Base-by-base conservation (phyloP, 176 grass and related monocot species). In the Aegilops umbellulata region DNA sequence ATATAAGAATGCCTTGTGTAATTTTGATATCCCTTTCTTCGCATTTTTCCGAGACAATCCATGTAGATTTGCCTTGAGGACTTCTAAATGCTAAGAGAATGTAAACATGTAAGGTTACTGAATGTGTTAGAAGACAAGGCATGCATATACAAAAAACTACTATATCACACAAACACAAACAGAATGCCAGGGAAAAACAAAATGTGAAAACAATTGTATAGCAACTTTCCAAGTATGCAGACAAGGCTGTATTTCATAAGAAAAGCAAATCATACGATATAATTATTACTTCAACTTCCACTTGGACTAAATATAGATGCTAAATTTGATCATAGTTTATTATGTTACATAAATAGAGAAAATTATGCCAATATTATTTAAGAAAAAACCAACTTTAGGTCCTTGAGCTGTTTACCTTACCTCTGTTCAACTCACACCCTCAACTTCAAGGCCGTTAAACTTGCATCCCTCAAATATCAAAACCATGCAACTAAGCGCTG, bases 71-170 rank as follows among this genome's bases (percentile, higher is more conserved):
- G 1, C 12, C 58, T 88, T 51, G 36, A 97, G 39, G 20, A 22
- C 73, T 85, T 76, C 60, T 75, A 94, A 53, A 83, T 92, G 86
- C 95, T 97, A 78, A 88, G 42, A 91, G 14, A 97, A 82, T 62
- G 26, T 63, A 82, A 58, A 70, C 11, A 76, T 53, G 23, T 76
- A 55, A 87, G 46, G 8, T 20, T 51, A 63, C 9, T 8, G 2
- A 27, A 76, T 77, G 23, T 38, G 62, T 46, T 46, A 58, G 34
- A 75, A 38, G 71, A 55, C 23, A 31, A 82, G 36, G 0, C 34
- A 36, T 35, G 39, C 10, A 78, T 53, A 22, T 31, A 36, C 34
- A 80, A 65, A 38, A 84, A 80, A 35, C 7, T 74, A 17, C 3
- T 49, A 49, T 49, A 38, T 23, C 24, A 55, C 36, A 65, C 55